phyloP scores from a whole-genome alignment of 2,329 filamentous ascomycete species.

The Chrysoporthe austroafricana region DNA sequence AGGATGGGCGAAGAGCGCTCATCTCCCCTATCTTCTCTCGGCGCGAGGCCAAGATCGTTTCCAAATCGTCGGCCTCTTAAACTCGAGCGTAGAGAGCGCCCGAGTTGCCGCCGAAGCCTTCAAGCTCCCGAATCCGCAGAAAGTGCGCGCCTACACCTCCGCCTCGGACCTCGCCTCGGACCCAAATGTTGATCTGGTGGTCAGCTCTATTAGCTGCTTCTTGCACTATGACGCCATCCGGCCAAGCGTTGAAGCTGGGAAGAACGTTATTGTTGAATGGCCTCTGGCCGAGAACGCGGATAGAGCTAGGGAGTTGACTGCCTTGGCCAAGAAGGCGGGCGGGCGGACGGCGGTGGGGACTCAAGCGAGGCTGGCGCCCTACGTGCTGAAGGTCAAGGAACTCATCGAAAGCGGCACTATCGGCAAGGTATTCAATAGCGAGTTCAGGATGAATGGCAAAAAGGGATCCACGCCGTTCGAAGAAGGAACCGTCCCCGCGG shows the following conservation, averaged over 20 bases:
- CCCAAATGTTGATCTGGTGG: constrained; percentile 56
- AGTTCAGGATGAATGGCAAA: constrained; percentile 45
- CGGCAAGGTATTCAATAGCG: constrained; percentile 58
- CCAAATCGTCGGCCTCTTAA: constrained; percentile 55
- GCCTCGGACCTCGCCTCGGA: constrained; percentile 53
- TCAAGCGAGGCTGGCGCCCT: constrained; percentile 53
- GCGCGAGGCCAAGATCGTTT: constrained; percentile 47
- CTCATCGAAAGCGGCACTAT: constrained; percentile 50
- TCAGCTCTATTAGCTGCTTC: constrained; percentile 58
- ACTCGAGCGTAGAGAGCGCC: constrained; percentile 51
- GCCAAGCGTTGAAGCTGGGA: constrained; percentile 56
- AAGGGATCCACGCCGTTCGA: constrained; percentile 31
- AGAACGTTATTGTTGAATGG: constrained; percentile 61
- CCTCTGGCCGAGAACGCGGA: constrained; percentile 52
- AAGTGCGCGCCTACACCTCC: constrained; percentile 54
- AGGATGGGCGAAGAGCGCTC: constrained; percentile 58
- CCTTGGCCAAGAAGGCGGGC: constrained; percentile 34
- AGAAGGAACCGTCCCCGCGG: constrained; percentile 38
- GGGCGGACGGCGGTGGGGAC: constrained; percentile 50
- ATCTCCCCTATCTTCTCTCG: constrained; percentile 63
- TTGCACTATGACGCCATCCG: constrained; percentile 50
- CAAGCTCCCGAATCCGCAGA: constrained; percentile 39
- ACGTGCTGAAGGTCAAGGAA: constrained; percentile 47
- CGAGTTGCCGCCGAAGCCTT: constrained; percentile 47
- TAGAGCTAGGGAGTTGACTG: constrained; percentile 47